Conservation (phyloP, 495 filamentous ascomycete species). For the Poronia punctata region DNA sequence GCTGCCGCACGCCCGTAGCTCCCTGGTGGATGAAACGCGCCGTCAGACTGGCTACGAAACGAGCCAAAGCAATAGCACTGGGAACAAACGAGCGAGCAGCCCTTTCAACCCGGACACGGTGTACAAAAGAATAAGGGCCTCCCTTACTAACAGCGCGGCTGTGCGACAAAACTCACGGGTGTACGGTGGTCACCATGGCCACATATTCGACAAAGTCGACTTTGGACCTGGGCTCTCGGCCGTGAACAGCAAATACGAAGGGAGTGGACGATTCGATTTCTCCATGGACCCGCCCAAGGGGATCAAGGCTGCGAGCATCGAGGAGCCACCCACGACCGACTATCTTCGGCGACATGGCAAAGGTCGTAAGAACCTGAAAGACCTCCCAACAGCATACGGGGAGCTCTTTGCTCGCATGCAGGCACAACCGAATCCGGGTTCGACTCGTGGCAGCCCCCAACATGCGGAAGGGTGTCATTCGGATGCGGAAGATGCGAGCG, state of each 20-base stretch:
- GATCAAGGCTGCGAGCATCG: slow-evolving; percentile 6
- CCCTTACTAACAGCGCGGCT: slow-evolving; percentile 22
- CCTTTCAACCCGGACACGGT: slow-evolving; percentile 48
- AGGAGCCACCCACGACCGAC: slow-evolving; percentile 32
- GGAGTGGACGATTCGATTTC: slow-evolving; percentile 41
- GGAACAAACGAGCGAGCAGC: slow-evolving; percentile 35
- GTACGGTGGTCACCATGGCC: slow-evolving; percentile 16
- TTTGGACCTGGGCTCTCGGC: slow-evolving; percentile 42
- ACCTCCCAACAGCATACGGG: slow-evolving; percentile 28
- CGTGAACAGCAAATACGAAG: slow-evolving; percentile 45
- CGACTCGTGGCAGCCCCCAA: slow-evolving; percentile 18
- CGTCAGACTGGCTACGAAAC: slow-evolving; percentile 20
- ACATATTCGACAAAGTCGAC: slow-evolving; percentile 43
- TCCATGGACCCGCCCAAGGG: slow-evolving; percentile 20
- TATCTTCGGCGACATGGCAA: slow-evolving; percentile 32
- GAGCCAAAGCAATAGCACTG: slow-evolving; percentile 13
- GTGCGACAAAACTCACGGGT: slow-evolving; percentile 16
- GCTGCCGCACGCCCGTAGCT: slow-evolving; percentile 41
- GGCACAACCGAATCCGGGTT: slow-evolving; percentile 16
- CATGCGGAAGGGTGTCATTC: slow-evolving; percentile 32
- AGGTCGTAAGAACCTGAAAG: slow-evolving; percentile 29
- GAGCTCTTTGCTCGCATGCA: slow-evolving; percentile 26
- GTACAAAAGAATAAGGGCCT: slow-evolving; percentile 42
- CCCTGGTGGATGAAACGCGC: slow-evolving; percentile 25
- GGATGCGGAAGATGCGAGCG: slow-evolving; percentile 40